Evolutionary conservation across 306 rosid species (phyloP).

Genomic region (Trichosanthes truncata): DNA sequence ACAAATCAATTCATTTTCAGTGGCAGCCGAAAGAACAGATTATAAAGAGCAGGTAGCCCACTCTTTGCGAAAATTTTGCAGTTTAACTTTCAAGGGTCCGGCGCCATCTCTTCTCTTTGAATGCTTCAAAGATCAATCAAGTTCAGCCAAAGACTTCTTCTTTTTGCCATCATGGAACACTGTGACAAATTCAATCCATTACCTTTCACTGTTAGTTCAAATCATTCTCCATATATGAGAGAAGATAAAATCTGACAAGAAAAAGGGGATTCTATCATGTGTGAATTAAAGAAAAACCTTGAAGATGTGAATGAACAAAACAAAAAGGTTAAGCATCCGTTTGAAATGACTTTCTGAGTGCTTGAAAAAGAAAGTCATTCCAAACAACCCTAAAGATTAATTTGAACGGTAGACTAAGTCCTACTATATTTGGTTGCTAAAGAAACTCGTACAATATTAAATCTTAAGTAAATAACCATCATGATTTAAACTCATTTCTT

Average conservation of each 20-base stretch:
- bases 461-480: no score
- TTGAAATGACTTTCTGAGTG: no score
- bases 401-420: no score
- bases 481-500: no score
- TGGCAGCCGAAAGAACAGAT: not conserved
- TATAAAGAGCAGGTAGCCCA: not conserved
- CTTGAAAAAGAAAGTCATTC: no score
- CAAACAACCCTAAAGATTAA: no score
- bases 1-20: not conserved
- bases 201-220: not conserved
- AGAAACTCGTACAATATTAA: no score
- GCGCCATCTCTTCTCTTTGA: not conserved
- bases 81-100: not conserved
- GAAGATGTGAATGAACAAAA: constrained; percentile 5
- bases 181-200: not conserved
- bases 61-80: not conserved
- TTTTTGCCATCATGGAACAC: not conserved
- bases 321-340: no score
- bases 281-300: not conserved
- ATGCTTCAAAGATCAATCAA: not conserved
- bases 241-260: not conserved
- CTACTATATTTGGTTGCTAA: no score
- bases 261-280: not conserved
- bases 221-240: not conserved
- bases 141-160: not conserved